Evolutionary conservation across 176 grass and related monocot genomes (phyloP).

Genomic region (Typha latifolia): DNA sequence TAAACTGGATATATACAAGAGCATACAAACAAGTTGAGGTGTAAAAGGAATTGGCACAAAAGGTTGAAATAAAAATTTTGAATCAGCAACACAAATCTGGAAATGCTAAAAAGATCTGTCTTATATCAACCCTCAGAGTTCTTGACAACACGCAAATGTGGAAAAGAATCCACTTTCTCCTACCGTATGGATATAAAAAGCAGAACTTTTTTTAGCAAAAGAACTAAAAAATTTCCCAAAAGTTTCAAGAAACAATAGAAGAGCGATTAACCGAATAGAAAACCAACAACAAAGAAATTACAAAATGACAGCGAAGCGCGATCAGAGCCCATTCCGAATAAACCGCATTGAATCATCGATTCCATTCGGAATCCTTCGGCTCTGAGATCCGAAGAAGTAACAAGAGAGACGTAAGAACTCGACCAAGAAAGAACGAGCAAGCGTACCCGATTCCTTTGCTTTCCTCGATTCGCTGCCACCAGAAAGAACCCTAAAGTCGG

Average conservation of each 20-base stretch:
- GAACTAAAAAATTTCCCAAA: neutral
- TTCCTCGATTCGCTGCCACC: constrained; percentile 5
- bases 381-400: neutral
- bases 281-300: neutral
- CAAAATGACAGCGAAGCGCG: neutral
- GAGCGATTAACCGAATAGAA: neutral
- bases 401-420: neutral
- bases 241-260: neutral
- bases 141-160: neutral
- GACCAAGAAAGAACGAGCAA: neutral
- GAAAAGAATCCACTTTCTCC: neutral
- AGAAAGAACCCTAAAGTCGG: neutral
- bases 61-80: neutral
- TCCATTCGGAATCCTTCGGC: neutral
- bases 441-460: neutral
- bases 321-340: neutral
- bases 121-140: neutral
- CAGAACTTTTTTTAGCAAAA: neutral
- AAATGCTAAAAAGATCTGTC: neutral
- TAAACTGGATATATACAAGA: neutral
- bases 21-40: constrained; percentile 1
- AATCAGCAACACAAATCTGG: neutral
- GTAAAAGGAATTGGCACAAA: constrained; percentile 2
- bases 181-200: neutral
- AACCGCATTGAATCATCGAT: neutral